Percentiles rank a stretch among this genome's conserved stretches.
Conservation (phyloP, 1,284 basidiomycete genomes). For the Cryptococcus sp. region DNA sequence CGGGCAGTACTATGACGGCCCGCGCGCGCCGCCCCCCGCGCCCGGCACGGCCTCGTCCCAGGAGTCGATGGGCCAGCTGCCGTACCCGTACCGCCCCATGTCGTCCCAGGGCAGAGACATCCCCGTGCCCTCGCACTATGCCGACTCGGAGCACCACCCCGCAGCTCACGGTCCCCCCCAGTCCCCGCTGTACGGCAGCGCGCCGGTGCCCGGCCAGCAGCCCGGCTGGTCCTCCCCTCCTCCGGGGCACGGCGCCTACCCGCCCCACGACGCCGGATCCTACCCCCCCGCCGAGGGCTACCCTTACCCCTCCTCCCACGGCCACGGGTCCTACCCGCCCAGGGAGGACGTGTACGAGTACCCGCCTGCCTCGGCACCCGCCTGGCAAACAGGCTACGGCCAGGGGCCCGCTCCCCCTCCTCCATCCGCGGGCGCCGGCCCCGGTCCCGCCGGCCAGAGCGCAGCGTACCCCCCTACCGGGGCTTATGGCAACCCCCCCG, state of each 20-base stretch:
- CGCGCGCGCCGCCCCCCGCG: constrained; percentile 25
- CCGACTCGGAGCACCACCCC: constrained; percentile 44
- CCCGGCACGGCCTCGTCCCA: constrained; percentile 29
- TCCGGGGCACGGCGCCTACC: constrained; percentile 27
- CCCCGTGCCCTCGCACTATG: constrained; percentile 39
- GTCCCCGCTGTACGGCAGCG: constrained; percentile 41
- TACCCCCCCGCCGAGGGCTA: constrained; percentile 32
- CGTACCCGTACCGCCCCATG: constrained; percentile 43
- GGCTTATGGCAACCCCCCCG: constrained; percentile 17
- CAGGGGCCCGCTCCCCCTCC: constrained; percentile 20
- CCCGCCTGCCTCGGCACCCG: constrained; percentile 13
- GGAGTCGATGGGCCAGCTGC: constrained; percentile 29
- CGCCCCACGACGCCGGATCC: constrained; percentile 26
- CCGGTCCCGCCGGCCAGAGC: constrained; percentile 8
- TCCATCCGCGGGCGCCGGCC: constrained; percentile 1
- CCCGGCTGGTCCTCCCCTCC: constrained; percentile 38
- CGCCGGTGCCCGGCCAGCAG: constrained; percentile 7
- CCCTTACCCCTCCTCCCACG: constrained; percentile 23
- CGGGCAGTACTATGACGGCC: constrained; percentile 30
- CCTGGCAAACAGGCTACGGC: constrained; percentile 11
- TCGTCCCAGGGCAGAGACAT: constrained; percentile 42
- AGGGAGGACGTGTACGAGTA: constrained; percentile 21
- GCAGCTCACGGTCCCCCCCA: constrained; percentile 44
- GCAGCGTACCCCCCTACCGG: constrained; percentile 5
- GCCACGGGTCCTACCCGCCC: constrained; percentile 22